Evolutionary conservation across 1,284 basidiomycete genomes (phyloP).

Genomic region (Ceratobasidium sp.): DNA sequence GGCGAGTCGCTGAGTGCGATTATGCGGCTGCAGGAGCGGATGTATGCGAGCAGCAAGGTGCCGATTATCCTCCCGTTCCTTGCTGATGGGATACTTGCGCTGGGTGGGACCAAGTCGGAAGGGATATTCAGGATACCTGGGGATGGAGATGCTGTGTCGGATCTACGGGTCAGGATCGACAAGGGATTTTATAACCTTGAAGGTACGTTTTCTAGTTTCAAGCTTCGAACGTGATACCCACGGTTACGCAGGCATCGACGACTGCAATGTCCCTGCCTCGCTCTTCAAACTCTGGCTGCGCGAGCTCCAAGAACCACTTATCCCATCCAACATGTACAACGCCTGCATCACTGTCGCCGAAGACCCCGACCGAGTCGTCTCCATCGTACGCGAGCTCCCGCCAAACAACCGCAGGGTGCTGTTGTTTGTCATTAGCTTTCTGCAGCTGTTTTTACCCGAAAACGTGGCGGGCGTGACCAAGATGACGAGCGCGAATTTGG

Average conservation of each 20-base stretch:
- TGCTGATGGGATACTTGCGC: slow-evolving; percentile 87
- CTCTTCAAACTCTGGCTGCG: slow-evolving; percentile 93
- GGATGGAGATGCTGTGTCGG: slow-evolving; percentile 85
- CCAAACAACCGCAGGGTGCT: slow-evolving; percentile 87
- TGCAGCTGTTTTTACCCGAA: slow-evolving; percentile 87
- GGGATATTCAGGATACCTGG: slow-evolving; percentile 94
- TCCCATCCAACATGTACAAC: slow-evolving; percentile 89
- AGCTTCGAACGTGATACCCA: background rate
- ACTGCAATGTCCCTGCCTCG: slow-evolving; percentile 88
- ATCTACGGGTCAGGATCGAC: slow-evolving; percentile 89
- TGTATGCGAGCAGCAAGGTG: slow-evolving; percentile 84
- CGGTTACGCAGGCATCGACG: slow-evolving; percentile 70
- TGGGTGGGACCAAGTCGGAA: slow-evolving; percentile 85
- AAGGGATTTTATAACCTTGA: slow-evolving; percentile 90
- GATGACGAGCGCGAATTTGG: slow-evolving; percentile 83
- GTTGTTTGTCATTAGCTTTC: slow-evolving; percentile 87
- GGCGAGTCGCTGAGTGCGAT: slow-evolving; percentile 88
- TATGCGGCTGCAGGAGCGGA: slow-evolving; percentile 84
- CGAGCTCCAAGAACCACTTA: slow-evolving; percentile 87
- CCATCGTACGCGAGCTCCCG: slow-evolving; percentile 81
- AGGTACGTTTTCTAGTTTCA: slow-evolving; percentile 53
- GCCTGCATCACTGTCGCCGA: slow-evolving; percentile 77
- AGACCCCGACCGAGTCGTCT: slow-evolving; percentile 76
- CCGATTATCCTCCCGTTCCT: slow-evolving; percentile 94
- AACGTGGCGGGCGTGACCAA: slow-evolving; percentile 80